Conservation (phyloP, 345 rosid genomes). For the Eucalyptus curtisii region DNA sequence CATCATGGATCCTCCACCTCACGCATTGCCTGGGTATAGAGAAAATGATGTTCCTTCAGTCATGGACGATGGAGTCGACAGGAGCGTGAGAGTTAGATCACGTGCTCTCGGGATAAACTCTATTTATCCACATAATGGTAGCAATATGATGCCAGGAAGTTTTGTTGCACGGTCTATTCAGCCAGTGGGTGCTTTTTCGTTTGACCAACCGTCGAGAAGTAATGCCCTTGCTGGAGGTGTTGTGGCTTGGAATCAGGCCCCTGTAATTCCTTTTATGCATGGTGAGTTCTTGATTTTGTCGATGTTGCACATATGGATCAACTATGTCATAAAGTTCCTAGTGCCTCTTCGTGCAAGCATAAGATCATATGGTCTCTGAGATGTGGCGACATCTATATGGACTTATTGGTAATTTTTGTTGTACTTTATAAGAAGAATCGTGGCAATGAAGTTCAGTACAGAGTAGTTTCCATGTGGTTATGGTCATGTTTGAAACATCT, state of each 20-base stretch:
- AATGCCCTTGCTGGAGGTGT: slow-evolving; percentile 34
- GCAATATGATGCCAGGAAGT: slow-evolving; percentile 40
- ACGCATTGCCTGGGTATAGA: slow-evolving; percentile 23
- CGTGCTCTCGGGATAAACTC: slow-evolving; percentile 45
- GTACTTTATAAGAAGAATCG: neutral
- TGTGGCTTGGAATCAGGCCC: slow-evolving; percentile 47
- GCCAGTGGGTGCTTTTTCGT: slow-evolving; percentile 28
- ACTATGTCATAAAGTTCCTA: neutral
- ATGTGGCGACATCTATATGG: neutral
- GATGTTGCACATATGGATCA: neutral
- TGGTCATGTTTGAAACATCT: neutral
- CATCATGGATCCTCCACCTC: slow-evolving; percentile 22
- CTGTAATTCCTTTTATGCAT: slow-evolving; percentile 40
- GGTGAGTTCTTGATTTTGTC: slow-evolving; percentile 23
- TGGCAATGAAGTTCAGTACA: neutral
- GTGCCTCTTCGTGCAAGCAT: neutral
- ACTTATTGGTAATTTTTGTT: neutral
- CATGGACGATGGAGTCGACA: slow-evolving; percentile 35
- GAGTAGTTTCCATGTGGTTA: neutral
- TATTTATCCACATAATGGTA: slow-evolving; percentile 30
- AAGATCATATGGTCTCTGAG: neutral
- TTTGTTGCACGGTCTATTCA: slow-evolving; percentile 38
- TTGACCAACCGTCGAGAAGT: slow-evolving; percentile 27
- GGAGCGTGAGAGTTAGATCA: slow-evolving; percentile 50
- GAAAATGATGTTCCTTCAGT: slow-evolving; percentile 14